phyloP scores from a whole-genome alignment of 2,329 filamentous ascomycete species.

The Thermothelomyces thermophilus region DNA sequence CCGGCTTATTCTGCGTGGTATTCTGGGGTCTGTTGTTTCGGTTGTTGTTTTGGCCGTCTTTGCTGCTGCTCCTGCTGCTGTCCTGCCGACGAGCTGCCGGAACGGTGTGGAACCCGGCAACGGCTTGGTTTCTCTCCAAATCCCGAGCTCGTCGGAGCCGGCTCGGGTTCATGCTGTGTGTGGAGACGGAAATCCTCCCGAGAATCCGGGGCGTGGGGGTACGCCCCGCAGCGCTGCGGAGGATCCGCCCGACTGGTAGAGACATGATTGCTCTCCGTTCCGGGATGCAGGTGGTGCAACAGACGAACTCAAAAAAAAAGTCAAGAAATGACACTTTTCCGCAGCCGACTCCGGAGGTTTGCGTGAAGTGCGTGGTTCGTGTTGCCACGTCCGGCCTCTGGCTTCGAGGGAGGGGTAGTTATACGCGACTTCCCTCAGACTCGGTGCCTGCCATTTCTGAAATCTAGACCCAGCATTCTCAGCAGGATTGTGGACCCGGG shows the following conservation, averaged over 20 bases:
- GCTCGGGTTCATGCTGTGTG: background rate
- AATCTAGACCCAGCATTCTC: constrained; percentile 3
- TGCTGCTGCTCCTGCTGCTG: background rate
- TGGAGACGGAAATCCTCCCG: background rate
- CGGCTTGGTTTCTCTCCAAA: background rate
- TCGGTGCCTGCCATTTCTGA: background rate
- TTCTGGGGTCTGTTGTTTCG: background rate
- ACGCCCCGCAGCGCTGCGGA: background rate
- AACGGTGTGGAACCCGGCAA: constrained; percentile 7
- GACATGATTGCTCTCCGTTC: constrained; percentile 1
- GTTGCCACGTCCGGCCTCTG: background rate
- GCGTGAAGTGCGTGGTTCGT: too few relatives aligned
- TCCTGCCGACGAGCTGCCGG: background rate
- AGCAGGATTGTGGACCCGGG: constrained; percentile 1
- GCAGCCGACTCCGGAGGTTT: too few relatives aligned
- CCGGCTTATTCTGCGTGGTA: background rate
- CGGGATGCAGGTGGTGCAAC: background rate
- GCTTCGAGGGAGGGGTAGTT: constrained; percentile 4
- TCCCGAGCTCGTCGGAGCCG: background rate
- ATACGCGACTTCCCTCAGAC: background rate
- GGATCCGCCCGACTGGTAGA: background rate
- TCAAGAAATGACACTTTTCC: too few relatives aligned
- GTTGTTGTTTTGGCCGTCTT: background rate
- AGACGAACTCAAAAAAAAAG: too few relatives aligned
- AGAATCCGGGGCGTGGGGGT: background rate